Base-by-base conservation (phyloP, 768 basidiomycete species). In the Phaeotremella skinneri region DNA sequence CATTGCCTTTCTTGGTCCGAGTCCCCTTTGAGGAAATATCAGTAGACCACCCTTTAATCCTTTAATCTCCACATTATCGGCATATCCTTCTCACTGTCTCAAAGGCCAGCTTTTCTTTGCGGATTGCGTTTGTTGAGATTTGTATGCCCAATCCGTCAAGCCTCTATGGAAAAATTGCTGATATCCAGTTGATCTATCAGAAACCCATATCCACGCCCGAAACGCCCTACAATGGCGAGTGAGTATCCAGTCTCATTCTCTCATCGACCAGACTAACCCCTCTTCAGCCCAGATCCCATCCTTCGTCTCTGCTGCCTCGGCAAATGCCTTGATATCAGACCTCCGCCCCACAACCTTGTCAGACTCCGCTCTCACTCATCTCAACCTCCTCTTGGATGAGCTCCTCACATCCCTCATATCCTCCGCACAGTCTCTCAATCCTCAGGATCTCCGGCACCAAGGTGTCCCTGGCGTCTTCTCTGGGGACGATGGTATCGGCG, bases 301-400 rank as follows among this genome's bases (percentile, higher is more conserved):
- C 52, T 97, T 90, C 78, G 85, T 96, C 62, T 90, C 88, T 26
- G 78, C 85, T 14, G 84, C 85, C 64, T 91, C 90, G 31, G 90
- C 91, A 45, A 90, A 94, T 78, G 85, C 90, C 62, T 87, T 96
- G 71, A 85, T 97, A 53, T 91, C 89, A 59, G 92, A 97, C 68
- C 84, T 93, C 55, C 86, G 92, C 20, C 90, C 90, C n/a, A 92
- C 90, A 65, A 87, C 85, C 74, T 84, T 94, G 78, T 85, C 86
- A 63, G 72, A 81, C 20, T 85, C 91, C 52, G 87, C 89, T n/a
- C 84, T 96, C 49, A 81, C 80, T 59, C 66, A 69, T 37, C 58
- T 77, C 61, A 77, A 77, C 55, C 32, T 68, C 39, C 56, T 77
- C 30, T 66, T 77, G 39, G 76, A 77, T 48, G 74, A 75, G 52